Base-by-base conservation (phyloP, 768 basidiomycete species). In the Trametes cingulata region DNA sequence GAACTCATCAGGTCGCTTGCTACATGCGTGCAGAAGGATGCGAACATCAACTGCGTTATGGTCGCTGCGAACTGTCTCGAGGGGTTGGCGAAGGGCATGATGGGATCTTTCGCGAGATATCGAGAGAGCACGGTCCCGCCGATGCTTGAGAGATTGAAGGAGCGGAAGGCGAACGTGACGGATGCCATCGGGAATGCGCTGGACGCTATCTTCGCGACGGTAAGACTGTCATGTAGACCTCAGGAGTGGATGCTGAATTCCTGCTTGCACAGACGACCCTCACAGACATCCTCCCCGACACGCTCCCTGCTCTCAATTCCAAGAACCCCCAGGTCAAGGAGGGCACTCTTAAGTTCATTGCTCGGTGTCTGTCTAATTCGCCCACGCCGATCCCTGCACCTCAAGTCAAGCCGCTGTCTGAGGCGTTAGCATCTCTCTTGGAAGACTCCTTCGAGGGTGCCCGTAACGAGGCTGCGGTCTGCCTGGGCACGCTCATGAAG, bases 311-410 rank as follows among this genome's bases (percentile, higher is more conserved):
- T 0, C 76, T 96, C 17, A 85, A 85, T 64, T 87, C 87, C 56
- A 99, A 98, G 77, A 99, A 98, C 68, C 97, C 97, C 1, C 95
- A 97, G 74, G 91, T 97, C 29, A 96, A 97, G 69, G 93, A 96
- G 74, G 91, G 93, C 6, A 88, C 94, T 0, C 76, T 96, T 65
- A 91, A 91, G 68, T 97, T 96, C 68, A 77, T 98, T 25, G 83
- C 82, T 19, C 84, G 96, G 51, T 90, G 85, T 68, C 82, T 99
- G 47, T 77, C 85, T 2, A 81, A 80, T 1, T 91, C 94, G 1
- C 81, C 82, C 9, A 76, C 79, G 2, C 85, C 94, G 1, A 83
- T 97, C 12, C 82, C 82, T 41, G 82, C 85, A 22, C 75, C 83
- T 1, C 93, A 95, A 68, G 78, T 98, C 63, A 95, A 97, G 67